These are phyloP conservation scores for Acrocalymma vagum DNA, from an alignment of 2,329 filamentous ascomycete genomes.

Conservation along the genomic window DNA sequence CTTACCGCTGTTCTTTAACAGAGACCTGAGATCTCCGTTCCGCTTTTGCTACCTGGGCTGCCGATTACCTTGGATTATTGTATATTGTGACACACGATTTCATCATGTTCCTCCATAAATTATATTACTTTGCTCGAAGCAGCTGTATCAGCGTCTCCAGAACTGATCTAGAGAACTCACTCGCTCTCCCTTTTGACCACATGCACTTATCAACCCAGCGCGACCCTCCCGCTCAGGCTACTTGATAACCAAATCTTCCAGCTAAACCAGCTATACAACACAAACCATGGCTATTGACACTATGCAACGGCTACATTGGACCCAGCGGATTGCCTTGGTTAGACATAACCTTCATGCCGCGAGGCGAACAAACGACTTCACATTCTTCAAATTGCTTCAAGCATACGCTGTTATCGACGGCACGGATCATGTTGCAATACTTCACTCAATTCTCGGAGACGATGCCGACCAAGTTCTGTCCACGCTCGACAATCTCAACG, in stretches of 20 bases:
- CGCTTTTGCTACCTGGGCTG: too few species aligned
- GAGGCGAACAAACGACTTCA: slow-evolving; percentile 54
- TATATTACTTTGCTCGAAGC: too few species aligned
- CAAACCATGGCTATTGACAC: slow-evolving; percentile 24
- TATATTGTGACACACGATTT: too few species aligned
- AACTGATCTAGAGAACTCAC: too few species aligned
- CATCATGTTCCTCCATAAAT: too few species aligned
- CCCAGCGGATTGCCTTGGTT: slow-evolving; percentile 54
- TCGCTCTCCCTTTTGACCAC: slow-evolving; percentile 1
- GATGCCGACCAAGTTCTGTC: slow-evolving; percentile 54
- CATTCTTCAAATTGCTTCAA: slow-evolving; percentile 58
- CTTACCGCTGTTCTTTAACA: too few species aligned
- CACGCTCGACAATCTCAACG: slow-evolving; percentile 57
- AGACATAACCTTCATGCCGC: slow-evolving; percentile 56
- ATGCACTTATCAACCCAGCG: slow-evolving; percentile 2
- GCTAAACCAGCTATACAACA: slow-evolving; percentile 2
- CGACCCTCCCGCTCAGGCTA: too few species aligned
- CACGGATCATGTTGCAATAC: slow-evolving; percentile 54
- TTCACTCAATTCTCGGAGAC: slow-evolving; percentile 50
- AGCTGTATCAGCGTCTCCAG: too few species aligned
- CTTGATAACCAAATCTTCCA: slow-evolving; percentile 2
- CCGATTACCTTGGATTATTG: too few species aligned
- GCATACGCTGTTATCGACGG: slow-evolving; percentile 54
- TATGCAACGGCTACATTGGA: slow-evolving; percentile 54
- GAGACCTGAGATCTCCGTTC: too few species aligned